Percentiles rank a stretch among this genome's conserved stretches.
Evolutionary conservation across 2,329 filamentous ascomycete species (phyloP).

Genomic region (Phaeosphaeria sp.): DNA sequence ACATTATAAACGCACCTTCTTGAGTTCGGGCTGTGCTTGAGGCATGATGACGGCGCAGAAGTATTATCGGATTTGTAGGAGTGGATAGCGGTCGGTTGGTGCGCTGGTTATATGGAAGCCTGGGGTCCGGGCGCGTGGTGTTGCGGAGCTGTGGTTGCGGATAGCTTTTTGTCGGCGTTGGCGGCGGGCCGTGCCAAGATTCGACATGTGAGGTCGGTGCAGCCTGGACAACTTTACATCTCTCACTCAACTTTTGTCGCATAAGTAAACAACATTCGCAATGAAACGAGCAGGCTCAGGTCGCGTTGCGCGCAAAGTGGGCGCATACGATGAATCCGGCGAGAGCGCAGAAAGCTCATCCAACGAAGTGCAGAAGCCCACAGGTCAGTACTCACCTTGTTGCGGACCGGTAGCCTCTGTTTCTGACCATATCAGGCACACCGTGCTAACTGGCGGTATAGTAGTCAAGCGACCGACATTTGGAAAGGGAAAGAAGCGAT

Average conservation of each 20-base stretch:
- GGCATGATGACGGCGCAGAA: conserved; percentile 75
- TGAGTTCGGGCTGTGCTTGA: conserved; percentile 97
- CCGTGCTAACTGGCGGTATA: conserved; percentile 54
- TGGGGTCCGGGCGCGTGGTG: conserved; percentile 13
- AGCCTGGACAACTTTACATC: conserved; percentile 4
- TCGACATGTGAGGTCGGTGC: conserved; percentile 17
- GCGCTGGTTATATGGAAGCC: background rate
- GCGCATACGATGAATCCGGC: conserved; percentile 61
- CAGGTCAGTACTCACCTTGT: conserved; percentile 50
- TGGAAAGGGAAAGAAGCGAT: conserved; percentile 71
- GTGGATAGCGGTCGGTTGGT: conserved; percentile 7
- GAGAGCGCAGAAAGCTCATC: conserved; percentile 39
- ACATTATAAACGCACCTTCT: conserved; percentile 72
- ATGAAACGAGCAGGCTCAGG: conserved; percentile 66
- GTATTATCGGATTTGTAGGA: conserved; percentile 4
- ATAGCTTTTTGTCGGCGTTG: conserved; percentile 31
- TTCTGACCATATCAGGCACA: conserved; percentile 45
- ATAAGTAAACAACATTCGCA: background rate
- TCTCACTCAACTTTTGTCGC: background rate
- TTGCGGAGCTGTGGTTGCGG: conserved; percentile 15
- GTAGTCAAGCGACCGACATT: conserved; percentile 61
- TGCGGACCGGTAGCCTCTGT: conserved; percentile 29
- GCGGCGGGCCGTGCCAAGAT: conserved; percentile 16
- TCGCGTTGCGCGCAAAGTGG: conserved; percentile 79
- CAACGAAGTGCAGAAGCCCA: conserved; percentile 37